phyloP scores from a whole-genome alignment of 306 rosid species.

The Carpinus fangiana region DNA sequence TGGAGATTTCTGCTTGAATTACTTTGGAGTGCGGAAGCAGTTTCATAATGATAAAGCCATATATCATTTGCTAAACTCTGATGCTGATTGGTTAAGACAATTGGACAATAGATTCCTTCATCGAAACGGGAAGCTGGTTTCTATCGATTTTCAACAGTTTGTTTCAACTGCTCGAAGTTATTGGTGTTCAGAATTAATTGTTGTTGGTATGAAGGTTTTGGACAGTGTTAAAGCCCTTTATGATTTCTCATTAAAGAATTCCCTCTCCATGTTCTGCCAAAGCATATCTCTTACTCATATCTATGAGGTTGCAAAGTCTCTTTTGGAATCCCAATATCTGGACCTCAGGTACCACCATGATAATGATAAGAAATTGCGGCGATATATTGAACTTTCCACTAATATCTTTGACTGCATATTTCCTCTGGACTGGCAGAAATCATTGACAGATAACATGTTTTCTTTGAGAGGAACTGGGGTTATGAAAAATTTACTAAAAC shows the following conservation, averaged over 20 bases:
- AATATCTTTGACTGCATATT: slow-evolving; percentile 23
- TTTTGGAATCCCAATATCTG: slow-evolving; percentile 36
- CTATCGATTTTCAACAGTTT: slow-evolving; percentile 34
- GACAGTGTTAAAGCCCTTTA: slow-evolving; percentile 40
- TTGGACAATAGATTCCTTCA: slow-evolving; percentile 29
- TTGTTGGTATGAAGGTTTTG: slow-evolving; percentile 54
- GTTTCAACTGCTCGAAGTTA: slow-evolving; percentile 42
- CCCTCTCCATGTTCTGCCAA: slow-evolving; percentile 19
- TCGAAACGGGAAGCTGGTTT: slow-evolving; percentile 42
- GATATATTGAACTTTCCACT: slow-evolving; percentile 24
- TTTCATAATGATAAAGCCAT: slow-evolving; percentile 15
- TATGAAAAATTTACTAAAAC: slow-evolving; percentile 29
- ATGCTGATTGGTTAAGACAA: slow-evolving; percentile 57
- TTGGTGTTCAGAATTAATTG: slow-evolving; percentile 56
- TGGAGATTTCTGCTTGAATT: slow-evolving; percentile 52
- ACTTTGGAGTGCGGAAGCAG: slow-evolving; percentile 53
- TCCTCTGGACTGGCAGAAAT: slow-evolving; percentile 48
- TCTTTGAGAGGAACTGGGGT: slow-evolving; percentile 39
- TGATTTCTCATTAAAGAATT: slow-evolving; percentile 21
- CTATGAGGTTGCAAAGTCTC: slow-evolving; percentile 48
- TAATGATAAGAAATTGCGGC: slow-evolving; percentile 21
- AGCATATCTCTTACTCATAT: slow-evolving; percentile 41
- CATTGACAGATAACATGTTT: slow-evolving; percentile 36
- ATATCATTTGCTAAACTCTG: slow-evolving; percentile 49
- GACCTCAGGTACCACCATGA: neutral